Evolutionary conservation across 306 rosid genomes (phyloP), one percentile per base, ranked within the genome.

Genomic region (Comarum palustre): DNA sequence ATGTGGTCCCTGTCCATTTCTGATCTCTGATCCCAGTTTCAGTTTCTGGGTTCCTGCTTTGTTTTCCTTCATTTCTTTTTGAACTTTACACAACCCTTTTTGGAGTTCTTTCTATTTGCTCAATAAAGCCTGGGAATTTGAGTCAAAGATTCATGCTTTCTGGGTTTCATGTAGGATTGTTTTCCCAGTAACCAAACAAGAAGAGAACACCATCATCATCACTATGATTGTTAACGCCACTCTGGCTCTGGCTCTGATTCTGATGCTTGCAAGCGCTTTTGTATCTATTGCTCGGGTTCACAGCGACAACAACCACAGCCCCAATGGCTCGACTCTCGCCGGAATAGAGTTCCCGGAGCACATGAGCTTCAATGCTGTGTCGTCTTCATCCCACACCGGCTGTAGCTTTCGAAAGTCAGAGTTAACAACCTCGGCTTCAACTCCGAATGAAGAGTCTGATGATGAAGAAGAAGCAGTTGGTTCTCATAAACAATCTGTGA

Each of bases 321-420:
- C 78, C 8, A 91, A 91, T 75, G 88, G 83, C 73, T 91, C 97
- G 71, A 73, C 87, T 63, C 76, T 95, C 17, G 83, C 90, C 70
- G 92, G 85, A 14, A 85, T 95, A 71, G 85, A 84, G 62, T 78
- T 91, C 46, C 93, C 96, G 61, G 75, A 82, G 43, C 96, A 91
- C 51, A 81, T 88, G 74, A 85, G 85, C 84, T 86, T 82, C 82
- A 82, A 79, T 75, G 82, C 71, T 54, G 89, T 83, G 50, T 60
- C 98, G 36, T 85, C 96, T 54, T 71, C 93, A 9, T 84, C 75
- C 20, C 77, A 76, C 58, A 79, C 83, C 32, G 96, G 82, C 5
- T 91, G 99, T 42, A 65, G 79, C 73, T 62, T 86, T 72, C 27
- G 84, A 69, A 79, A 54, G 71, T 47, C 89, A 19, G 83, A 43